Base-by-base conservation (phyloP, 2,329 filamentous ascomycete species). In the Curvularia sp. region DNA sequence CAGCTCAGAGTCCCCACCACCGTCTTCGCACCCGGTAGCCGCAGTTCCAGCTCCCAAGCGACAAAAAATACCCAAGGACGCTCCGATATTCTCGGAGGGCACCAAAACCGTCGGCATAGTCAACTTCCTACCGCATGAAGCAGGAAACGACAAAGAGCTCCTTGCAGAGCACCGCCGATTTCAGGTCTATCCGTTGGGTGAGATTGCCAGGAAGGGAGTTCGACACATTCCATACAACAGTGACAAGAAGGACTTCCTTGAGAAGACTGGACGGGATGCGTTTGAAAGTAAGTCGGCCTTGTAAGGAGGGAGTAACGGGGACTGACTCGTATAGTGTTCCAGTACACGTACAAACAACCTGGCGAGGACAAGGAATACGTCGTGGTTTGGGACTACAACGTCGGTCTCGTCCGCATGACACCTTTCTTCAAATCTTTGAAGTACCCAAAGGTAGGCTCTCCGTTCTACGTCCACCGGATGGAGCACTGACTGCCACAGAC, bases 381-480 rank as follows among this genome's bases (percentile, higher is more conserved):
- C 0, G 88, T 98, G 60, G 93, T 97, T 86, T 99, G 95, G 95
- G 95, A 99, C 77, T 97, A 97, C 80, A 94, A 96, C 69, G 87
- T 94, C 61, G 95, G 95, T 8, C 88, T 98, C 30, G 93, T 98
- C 62, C 89, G 94, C 61, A 96, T 96, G 78, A 97, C 93, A 2
- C 90, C 93, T 28, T 91, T 98, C 74, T 98, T 98, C 84, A 97
- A 97, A 77, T 93, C 91, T 65, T 89, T 89, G 74, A 88, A 89
- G 63, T 94, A 94, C 73, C 85, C 89, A 64, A 99, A 99, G 87
- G 94, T 93, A 75, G 72, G 82, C 69, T 38, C 33, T 3, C 22
- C 4, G 8, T 31, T 24, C 18, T 35, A 9, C 7, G 13, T 13
- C 39, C 13, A 35, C 31, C 4, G 5, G 8, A 12, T 20, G 61